phyloP scores from a whole-genome alignment of 306 rosid species.

The Sicyos edulis region DNA sequence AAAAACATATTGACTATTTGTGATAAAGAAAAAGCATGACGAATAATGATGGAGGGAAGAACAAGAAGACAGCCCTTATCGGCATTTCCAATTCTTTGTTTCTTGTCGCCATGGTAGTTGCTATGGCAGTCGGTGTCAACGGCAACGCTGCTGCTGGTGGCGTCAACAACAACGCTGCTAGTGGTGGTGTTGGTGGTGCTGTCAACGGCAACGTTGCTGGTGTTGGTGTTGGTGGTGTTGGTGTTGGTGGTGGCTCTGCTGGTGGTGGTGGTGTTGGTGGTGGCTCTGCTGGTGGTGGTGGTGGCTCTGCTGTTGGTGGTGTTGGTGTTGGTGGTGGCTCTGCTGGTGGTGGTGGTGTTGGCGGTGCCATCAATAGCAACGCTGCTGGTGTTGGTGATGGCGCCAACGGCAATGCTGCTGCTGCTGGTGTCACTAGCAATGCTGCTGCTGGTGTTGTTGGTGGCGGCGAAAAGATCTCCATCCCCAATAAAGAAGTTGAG shows the following conservation, averaged over 20 bases:
- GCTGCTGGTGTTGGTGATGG: no score
- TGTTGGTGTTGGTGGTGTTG: no score
- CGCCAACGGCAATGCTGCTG: no score
- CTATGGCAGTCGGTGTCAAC: constrained; percentile 21
- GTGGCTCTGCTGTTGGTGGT: no score
- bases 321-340: no score
- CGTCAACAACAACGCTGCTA: no score
- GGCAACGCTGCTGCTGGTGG: neutral
- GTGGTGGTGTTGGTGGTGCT: neutral
- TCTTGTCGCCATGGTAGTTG: constrained; percentile 23
- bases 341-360: no score
- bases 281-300: neutral
- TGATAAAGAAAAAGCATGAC: neutral
- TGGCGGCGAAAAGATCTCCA: neutral
- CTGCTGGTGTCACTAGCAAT: no score
- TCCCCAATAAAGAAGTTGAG: constrained; percentile 28
- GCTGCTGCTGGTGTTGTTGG: no score
- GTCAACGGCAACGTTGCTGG: no score
- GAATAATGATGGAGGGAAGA: constrained; percentile 10
- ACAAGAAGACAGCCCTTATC: constrained; percentile 17
- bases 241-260: no score
- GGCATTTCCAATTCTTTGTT: constrained; percentile 13
- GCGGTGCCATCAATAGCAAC: no score
- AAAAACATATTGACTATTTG: neutral
- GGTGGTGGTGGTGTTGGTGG: neutral